Evolutionary conservation across 805 yeast species (phyloP).

Genomic region (Lipomyces starkeyi): DNA sequence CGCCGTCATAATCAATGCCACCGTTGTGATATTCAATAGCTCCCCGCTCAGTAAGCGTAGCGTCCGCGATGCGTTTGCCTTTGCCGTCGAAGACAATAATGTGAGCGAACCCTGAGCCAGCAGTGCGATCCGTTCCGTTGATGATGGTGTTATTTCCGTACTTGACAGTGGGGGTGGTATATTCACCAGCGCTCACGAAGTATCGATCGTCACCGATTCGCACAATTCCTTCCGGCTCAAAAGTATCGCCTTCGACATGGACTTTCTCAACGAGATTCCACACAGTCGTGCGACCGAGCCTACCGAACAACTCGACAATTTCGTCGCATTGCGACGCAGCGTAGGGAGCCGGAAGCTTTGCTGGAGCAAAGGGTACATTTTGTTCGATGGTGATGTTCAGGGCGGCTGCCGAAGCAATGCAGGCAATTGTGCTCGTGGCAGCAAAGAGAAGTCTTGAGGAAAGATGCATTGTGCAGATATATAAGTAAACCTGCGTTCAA

Average conservation of each 20-base stretch:
- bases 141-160: conserved; percentile 16
- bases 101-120: conserved; percentile 22
- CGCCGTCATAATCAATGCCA: conserved; percentile 27
- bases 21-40: conserved; percentile 21
- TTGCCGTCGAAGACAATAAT: conserved; percentile 21
- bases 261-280: conserved; percentile 27
- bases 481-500: background rate
- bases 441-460: background rate
- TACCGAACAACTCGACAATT: conserved; percentile 14
- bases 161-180: conserved; percentile 9
- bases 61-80: conserved; percentile 21
- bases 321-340: conserved; percentile 20
- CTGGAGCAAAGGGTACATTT: conserved; percentile 13
- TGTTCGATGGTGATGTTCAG: background rate
- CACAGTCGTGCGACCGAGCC: conserved; percentile 25
- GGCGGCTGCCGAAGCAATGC: conserved; percentile 6
- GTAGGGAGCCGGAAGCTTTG: conserved; percentile 23
- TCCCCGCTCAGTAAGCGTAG: conserved; percentile 19
- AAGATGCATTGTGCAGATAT: background rate
- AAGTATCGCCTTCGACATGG: conserved; percentile 25
- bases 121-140: conserved; percentile 27
- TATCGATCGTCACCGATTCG: conserved; percentile 19
- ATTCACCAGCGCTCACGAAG: conserved; percentile 20
- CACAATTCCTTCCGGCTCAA: conserved; percentile 26
- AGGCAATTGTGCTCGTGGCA: conserved; percentile 7